Base-by-base conservation (phyloP, 495 filamentous ascomycete species). In the Pyronema domesticum region DNA sequence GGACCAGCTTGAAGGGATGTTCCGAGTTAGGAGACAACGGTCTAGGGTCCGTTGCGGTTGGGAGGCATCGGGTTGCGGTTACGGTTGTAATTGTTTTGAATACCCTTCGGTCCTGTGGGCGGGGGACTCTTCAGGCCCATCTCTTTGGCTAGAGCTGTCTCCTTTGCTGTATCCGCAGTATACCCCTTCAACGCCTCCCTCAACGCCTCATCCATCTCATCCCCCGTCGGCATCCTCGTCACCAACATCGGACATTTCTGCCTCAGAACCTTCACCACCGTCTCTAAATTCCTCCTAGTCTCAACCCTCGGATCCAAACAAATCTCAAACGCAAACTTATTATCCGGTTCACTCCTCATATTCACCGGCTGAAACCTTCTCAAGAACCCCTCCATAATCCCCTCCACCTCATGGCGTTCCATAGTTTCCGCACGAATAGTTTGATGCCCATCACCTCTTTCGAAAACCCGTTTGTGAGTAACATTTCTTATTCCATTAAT, bases 321-420 rank as follows among this genome's bases (percentile, higher is more conserved):
- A 64, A 98, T 93, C 51, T 94, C 71, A 7, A 78, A 67, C 58
- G 94, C 83, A 59, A 95, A 95, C 30, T 69, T 69, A 47, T 77
- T 71, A 65, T 98, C 93, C 3, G 89, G 89, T 15, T 67, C 61
- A 15, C 62, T 69, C 19, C 75, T 70, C 0, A 68, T 67, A 58
- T 95, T 74, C 53, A 86, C 69, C 3, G 79, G 76, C 68, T 96
- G 81, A 65, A 95, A 98, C n/a, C 91, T 81, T 0, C 69, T 57
- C 45, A 98, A 71, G 71, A 98, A 98, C 36, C 87, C 86, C 57
- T 95, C 83, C 91, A 98, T 96, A 62, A 98, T 96, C 7, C 78
- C 78, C 18, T 86, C 72, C 36, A 89, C 79, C 65, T 94, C 86
- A 10, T 71, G 67, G 36, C 69, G 67, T 47, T 78, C 70, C 61